Evolutionary conservation across 163 green algal species (phyloP).

Genomic region (Scenedesmus sp.): DNA sequence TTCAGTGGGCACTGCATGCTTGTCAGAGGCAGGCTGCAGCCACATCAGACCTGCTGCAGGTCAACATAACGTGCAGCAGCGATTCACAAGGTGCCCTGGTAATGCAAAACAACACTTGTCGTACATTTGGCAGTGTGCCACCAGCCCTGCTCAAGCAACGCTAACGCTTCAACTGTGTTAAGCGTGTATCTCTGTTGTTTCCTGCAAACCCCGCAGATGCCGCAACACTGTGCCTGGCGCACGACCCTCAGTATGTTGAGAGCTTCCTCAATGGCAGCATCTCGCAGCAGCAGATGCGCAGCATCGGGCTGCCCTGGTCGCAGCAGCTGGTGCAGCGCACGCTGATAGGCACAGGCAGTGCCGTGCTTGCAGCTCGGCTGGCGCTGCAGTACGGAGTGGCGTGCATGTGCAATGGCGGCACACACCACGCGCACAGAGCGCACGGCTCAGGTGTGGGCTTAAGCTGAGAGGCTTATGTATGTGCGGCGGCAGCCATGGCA

Average conservation of each 20-base stretch:
- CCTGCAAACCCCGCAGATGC: slow-evolving; percentile 9
- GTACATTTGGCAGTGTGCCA: too few species aligned
- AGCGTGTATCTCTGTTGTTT: background rate
- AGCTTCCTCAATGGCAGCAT: slow-evolving; percentile 65
- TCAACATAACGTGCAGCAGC: too few species aligned
- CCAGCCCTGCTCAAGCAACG: too few species aligned
- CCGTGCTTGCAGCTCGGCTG: slow-evolving; percentile 66
- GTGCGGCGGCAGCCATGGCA: too few species aligned
- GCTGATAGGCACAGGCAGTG: slow-evolving; percentile 65
- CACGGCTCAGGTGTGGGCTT: slow-evolving; percentile 56
- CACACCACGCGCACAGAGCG: slow-evolving; percentile 70
- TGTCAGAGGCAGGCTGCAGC: too few species aligned
- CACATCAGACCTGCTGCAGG: too few species aligned
- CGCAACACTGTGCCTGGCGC: slow-evolving; percentile 58
- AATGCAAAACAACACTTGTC: too few species aligned
- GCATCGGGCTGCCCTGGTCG: slow-evolving; percentile 73
- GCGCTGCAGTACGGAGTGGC: slow-evolving; percentile 70
- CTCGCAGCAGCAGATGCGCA: slow-evolving; percentile 48
- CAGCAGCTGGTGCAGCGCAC: slow-evolving; percentile 64
- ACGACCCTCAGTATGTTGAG: slow-evolving; percentile 58
- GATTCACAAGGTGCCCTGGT: too few species aligned
- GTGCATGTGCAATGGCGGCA: slow-evolving; percentile 74
- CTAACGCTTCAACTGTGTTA: too few species aligned
- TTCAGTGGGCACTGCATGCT: too few species aligned
- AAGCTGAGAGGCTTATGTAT: background rate